Evolutionary conservation across 192 early-diverging fungal species (phyloP).

Genomic region (Podila clonocystis): DNA sequence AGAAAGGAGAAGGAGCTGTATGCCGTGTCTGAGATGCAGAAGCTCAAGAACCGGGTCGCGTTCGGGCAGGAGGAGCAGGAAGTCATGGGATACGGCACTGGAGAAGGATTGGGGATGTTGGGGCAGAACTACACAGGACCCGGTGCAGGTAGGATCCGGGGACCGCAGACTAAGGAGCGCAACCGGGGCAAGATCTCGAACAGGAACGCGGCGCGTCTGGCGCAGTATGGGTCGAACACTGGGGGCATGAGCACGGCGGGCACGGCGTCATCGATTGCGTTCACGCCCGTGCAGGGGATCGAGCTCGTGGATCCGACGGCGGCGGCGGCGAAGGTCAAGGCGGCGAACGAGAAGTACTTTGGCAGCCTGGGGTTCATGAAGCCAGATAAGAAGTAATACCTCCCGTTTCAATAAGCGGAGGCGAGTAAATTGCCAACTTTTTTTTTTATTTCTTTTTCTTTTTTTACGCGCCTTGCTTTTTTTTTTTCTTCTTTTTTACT

Average conservation of each 20-base stretch:
- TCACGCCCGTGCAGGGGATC: constrained; percentile 95
- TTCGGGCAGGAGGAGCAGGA: constrained; percentile 96
- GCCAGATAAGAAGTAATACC: neutral
- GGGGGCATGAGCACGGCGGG: constrained; percentile 73
- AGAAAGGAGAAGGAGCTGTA: constrained; percentile 85
- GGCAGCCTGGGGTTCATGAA: constrained; percentile 42
- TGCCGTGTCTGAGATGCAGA: constrained; percentile 87
- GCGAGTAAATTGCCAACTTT: too few species aligned
- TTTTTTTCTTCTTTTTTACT: constrained; percentile 3
- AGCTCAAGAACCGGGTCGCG: constrained; percentile 89
- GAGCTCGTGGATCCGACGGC: constrained; percentile 90
- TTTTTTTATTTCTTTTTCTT: neutral
- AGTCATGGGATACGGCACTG: constrained; percentile 81
- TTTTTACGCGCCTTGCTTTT: constrained; percentile 1
- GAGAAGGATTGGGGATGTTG: constrained; percentile 90
- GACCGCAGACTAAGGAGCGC: constrained; percentile 71
- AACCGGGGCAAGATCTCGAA: constrained; percentile 71
- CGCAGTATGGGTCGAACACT: constrained; percentile 51
- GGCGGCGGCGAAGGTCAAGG: constrained; percentile 65
- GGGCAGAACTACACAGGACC: constrained; percentile 64
- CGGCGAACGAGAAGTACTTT: constrained; percentile 81
- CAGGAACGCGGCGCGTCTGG: constrained; percentile 40
- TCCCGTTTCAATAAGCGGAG: too few species aligned
- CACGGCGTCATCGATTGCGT: constrained; percentile 87
- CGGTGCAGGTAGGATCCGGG: constrained; percentile 80